Evolutionary conservation across 2,329 filamentous ascomycete genomes (phyloP).

Genomic region (Fusarium sp.): DNA sequence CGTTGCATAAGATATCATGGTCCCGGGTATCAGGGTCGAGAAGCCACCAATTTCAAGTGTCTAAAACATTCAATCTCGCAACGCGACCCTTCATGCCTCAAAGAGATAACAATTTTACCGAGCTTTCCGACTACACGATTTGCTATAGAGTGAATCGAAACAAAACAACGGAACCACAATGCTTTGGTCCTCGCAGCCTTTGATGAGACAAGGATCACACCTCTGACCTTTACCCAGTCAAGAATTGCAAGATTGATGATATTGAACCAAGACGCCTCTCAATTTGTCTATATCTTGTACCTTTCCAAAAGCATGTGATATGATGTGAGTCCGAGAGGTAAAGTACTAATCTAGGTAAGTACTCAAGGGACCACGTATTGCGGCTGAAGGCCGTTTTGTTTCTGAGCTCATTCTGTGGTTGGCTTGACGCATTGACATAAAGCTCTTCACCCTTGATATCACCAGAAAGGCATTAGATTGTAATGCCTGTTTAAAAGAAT

Average conservation of each 20-base stretch:
- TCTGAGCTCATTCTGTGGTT: too few species aligned
- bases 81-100: slow-evolving; percentile 14
- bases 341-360: too few species aligned
- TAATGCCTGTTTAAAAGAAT: too few species aligned
- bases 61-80: slow-evolving; percentile 25
- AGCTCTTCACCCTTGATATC: too few species aligned
- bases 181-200: not conserved
- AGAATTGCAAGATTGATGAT: not conserved
- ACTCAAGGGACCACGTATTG: not conserved
- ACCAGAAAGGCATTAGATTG: too few species aligned
- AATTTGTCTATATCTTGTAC: not conserved
- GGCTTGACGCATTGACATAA: too few species aligned
- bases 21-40: not conserved
- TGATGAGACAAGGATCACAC: slow-evolving; percentile 6
- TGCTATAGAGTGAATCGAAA: not conserved
- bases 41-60: slow-evolving; percentile 22
- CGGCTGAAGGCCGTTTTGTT: not conserved
- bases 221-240: not conserved
- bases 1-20: not conserved
- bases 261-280: slow-evolving; percentile 7
- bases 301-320: slow-evolving; percentile 1
- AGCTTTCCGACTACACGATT: not conserved
- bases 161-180: not conserved
- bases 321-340: not conserved
- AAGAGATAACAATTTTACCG: not conserved